Percentiles rank a stretch among this genome's conserved stretches.
phyloP scores from a whole-genome alignment of 257 asterid species.

The Solanum arcanum region DNA sequence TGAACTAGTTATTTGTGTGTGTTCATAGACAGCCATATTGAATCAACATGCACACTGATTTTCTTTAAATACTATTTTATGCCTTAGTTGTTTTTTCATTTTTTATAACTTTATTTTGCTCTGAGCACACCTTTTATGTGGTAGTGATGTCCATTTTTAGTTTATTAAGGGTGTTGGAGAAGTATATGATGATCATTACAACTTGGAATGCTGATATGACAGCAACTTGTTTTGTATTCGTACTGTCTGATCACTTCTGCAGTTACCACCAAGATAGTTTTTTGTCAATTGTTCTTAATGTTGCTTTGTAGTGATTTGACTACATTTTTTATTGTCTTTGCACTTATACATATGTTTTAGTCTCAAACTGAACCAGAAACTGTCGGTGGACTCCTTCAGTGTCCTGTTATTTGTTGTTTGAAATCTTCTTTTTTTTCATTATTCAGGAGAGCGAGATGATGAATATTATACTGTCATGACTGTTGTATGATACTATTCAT shows the following conservation, averaged over 20 bases:
- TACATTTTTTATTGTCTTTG: not conserved
- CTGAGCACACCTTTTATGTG: not conserved
- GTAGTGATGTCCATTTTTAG: not conserved
- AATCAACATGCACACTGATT: not conserved
- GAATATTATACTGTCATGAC: constrained; percentile 8
- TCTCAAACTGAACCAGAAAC: not conserved
- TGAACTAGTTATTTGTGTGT: not conserved
- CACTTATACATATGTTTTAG: not conserved
- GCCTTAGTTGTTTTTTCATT: not conserved
- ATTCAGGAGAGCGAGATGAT: not conserved
- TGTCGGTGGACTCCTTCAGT: not conserved
- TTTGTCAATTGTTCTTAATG: not conserved
- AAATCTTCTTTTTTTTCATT: not conserved
- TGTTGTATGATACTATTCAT: not conserved
- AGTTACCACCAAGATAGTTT: not conserved
- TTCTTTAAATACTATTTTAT: not conserved
- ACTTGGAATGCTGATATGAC: not conserved
- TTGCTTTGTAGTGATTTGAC: not conserved
- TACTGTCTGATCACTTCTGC: constrained; percentile 1
- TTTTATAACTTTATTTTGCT: not conserved
- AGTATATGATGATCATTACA: constrained; percentile 14
- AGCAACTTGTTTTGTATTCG: not conserved
- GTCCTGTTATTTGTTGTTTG: not conserved
- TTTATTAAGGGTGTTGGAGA: not conserved
- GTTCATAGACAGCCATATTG: not conserved